Percentiles rank a stretch among this genome's conserved stretches.
Evolutionary conservation across 2,329 filamentous ascomycete genomes (phyloP).

Genomic region (Ophiostoma angusticollis): DNA sequence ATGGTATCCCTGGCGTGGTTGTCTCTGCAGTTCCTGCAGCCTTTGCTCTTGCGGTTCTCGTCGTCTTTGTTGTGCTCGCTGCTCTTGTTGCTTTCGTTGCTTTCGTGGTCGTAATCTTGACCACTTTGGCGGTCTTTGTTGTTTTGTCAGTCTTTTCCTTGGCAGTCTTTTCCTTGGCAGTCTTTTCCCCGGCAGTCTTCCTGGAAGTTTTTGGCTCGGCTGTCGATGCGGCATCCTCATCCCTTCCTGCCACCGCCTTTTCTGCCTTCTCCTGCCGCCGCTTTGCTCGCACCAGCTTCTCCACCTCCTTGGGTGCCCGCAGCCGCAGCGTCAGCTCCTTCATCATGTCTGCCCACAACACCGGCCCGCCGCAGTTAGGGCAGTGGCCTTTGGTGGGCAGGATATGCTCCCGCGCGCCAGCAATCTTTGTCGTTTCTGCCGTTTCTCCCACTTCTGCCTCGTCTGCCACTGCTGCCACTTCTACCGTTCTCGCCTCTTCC

Average conservation of each 20-base stretch:
- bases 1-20: too few relatives aligned
- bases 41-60: conserved; percentile 2
- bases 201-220: not conserved
- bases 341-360: conserved; percentile 67
- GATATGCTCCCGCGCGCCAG: conserved; percentile 23
- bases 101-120: not conserved
- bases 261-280: conserved; percentile 9
- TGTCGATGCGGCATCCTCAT: not conserved
- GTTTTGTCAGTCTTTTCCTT: not conserved
- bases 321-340: conserved; percentile 67
- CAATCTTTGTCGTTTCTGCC: not conserved
- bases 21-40: not conserved
- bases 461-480: not conserved
- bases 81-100: not conserved
- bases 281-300: conserved; percentile 47
- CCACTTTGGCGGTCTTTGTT: not conserved
- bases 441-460: too few relatives aligned
- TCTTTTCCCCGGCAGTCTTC: not conserved
- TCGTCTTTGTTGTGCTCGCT: not conserved
- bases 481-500: conserved; percentile 15
- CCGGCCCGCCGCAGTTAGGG: conserved; percentile 49
- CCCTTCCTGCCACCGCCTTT: not conserved
- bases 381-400: conserved; percentile 59
- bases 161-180: too few relatives aligned
- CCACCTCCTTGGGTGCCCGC: conserved; percentile 56